A percentile compares a stretch with the other conserved stretches of the same genome.
Conservation (phyloP, 1,139 yeast genomes). For the Geotrichum aggregatum region DNA sequence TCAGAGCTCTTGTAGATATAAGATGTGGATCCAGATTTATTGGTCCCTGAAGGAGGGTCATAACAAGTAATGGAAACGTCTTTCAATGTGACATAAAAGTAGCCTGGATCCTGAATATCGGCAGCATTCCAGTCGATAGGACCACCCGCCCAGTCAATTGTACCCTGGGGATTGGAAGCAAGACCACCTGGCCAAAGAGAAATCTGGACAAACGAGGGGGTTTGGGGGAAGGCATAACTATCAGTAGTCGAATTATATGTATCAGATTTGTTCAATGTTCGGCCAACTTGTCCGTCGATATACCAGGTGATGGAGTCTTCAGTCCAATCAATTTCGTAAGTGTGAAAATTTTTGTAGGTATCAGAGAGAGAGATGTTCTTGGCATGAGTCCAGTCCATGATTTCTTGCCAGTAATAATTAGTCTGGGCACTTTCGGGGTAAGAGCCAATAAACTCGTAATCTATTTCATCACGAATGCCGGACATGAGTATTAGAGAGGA, state of each 20-base stretch:
- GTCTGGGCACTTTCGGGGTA: slow-evolving; percentile 63
- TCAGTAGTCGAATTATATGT: slow-evolving; percentile 66
- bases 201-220: slow-evolving; percentile 80
- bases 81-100: slow-evolving; percentile 64
- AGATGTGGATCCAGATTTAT: slow-evolving; percentile 49
- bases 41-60: slow-evolving; percentile 58
- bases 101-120: slow-evolving; percentile 71
- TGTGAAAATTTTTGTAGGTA: slow-evolving; percentile 68
- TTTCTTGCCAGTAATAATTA: slow-evolving; percentile 75
- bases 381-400: slow-evolving; percentile 61
- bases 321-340: slow-evolving; percentile 81
- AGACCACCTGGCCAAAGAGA: slow-evolving; percentile 94
- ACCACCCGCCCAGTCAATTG: slow-evolving; percentile 94
- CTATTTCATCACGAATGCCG: slow-evolving; percentile 86
- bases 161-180: slow-evolving; percentile 61
- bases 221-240: slow-evolving; percentile 69
- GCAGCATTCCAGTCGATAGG: slow-evolving; percentile 71
- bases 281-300: slow-evolving; percentile 65
- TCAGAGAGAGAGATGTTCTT: slow-evolving; percentile 44
- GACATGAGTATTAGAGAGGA: slow-evolving; percentile 82
- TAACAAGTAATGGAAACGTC: slow-evolving; percentile 61
- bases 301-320: slow-evolving; percentile 70
- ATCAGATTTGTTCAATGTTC: slow-evolving; percentile 61
- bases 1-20: slow-evolving; percentile 52
- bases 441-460: slow-evolving; percentile 78